Percentiles rank a stretch among this genome's conserved stretches.
phyloP scores from a whole-genome alignment of 106 monocot genomes.

The Hemerocallis citrina region DNA sequence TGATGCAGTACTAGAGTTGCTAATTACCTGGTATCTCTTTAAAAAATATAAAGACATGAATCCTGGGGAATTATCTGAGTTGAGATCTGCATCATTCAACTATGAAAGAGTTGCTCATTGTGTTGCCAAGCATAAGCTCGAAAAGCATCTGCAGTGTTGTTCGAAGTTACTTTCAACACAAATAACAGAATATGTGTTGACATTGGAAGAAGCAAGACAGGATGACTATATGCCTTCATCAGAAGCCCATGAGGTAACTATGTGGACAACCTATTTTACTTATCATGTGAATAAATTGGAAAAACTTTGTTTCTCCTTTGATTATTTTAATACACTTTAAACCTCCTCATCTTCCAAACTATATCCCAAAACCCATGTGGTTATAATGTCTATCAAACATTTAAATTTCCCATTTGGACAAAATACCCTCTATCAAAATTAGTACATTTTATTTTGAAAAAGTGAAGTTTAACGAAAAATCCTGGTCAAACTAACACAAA shows the following conservation, averaged over 20 bases:
- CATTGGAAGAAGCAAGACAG: conserved; percentile 16
- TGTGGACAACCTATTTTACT: too few relatives aligned
- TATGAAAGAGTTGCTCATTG: conserved; percentile 83
- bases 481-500: too few relatives aligned
- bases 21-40: conserved; percentile 77
- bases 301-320: too few relatives aligned
- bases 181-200: conserved; percentile 51
- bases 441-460: too few relatives aligned
- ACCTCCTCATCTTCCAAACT: too few relatives aligned
- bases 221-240: conserved; percentile 7
- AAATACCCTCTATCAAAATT: too few relatives aligned
- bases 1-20: conserved; percentile 71
- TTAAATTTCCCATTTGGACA: too few relatives aligned
- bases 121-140: conserved; percentile 67
- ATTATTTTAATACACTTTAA: too few relatives aligned
- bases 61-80: conserved; percentile 80
- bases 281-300: too few relatives aligned
- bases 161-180: conserved; percentile 63
- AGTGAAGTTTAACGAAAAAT: too few relatives aligned
- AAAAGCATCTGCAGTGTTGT: conserved; percentile 64
- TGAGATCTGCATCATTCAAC: conserved; percentile 81
- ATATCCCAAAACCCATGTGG: too few relatives aligned
- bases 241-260: conserved; percentile 62
- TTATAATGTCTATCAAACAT: too few relatives aligned
- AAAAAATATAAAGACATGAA: conserved; percentile 43